A percentile compares a stretch with the other conserved stretches of the same genome.
Conservation (phyloP, 441 rosid genomes). For the Jatropha podagrica region DNA sequence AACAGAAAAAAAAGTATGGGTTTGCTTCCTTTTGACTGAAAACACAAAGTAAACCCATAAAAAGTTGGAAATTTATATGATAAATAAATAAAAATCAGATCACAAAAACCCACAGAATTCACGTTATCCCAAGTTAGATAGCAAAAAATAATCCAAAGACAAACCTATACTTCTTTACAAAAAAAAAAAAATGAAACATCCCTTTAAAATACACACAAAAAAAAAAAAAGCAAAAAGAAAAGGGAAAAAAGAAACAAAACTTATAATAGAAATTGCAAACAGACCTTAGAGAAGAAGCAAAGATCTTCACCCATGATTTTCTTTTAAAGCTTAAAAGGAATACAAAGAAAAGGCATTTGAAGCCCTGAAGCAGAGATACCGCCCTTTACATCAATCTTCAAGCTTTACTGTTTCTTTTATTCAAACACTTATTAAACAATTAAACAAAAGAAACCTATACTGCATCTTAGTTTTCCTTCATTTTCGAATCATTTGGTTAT, state of each 20-base stretch:
- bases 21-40: conserved; percentile 9
- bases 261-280: neutral
- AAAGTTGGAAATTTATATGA: conserved; percentile 6
- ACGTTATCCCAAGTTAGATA: neutral
- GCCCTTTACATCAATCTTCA: neutral
- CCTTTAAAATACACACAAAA: too few relatives aligned
- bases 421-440: neutral
- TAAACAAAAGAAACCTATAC: neutral
- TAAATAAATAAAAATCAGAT: conserved; percentile 9
- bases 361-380: conserved; percentile 13
- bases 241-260: neutral
- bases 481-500: conserved; percentile 2
- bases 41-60: conserved; percentile 1
- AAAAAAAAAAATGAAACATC: too few relatives aligned
- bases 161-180: too few relatives aligned
- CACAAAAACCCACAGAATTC: neutral
- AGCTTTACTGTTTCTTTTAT: conserved; percentile 8
- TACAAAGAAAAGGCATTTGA: conserved; percentile 40
- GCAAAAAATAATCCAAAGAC: neutral
- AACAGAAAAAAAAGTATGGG: neutral
- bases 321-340: conserved; percentile 26
- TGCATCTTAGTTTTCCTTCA: neutral
- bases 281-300: conserved; percentile 32
- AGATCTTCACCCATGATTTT: conserved; percentile 32
- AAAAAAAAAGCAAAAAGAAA: neutral